Base-by-base conservation (phyloP, 1,284 basidiomycete species). In the Irpex sp. region DNA sequence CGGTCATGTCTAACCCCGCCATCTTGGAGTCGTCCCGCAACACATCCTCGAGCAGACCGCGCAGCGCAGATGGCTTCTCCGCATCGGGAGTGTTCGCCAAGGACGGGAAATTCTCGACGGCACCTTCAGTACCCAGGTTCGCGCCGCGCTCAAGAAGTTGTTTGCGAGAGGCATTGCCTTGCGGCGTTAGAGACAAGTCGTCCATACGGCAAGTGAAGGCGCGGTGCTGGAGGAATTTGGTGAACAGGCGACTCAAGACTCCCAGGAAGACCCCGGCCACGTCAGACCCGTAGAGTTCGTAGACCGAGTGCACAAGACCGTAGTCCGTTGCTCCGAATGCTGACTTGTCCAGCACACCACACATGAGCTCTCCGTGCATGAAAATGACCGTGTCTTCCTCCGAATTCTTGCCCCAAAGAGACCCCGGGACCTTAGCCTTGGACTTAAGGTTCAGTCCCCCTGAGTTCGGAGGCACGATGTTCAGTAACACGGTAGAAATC, bases 121-220 rank as follows among this genome's bases (percentile, higher is more conserved):
- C 94, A 12, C 92, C 93, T 65, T 90, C 85, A 18, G 90, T 90
- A 9, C 96, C 97, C 51, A 92, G 83, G 61, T 85, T 84, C 62
- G 83, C 80, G 16, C 87, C 91, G 18, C 84, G 80, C 48, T 83
- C 78, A 14, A 99, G 76, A 55, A 98, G 82, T 57, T 86, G 79
- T 59, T 82, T 79, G 63, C 97, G 84, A 61, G 80, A 80, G 37
- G 76, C 74, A 74, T 99, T 91, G 35, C 95, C 96, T 63, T 88
- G 84, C 0, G 83, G 82, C 21, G 94, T 98, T 47, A 99, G 82
- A 58, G 93, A 87, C 56, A 99, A 81, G 78, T 99, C 97, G 76
- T 99, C 97, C 94, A 99, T 98, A 51, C 97, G 88, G 78, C 97
- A 99, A 2, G 96, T 96, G 77, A 99, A 99, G 0, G 94, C 97